Evolutionary conservation across 192 early-diverging fungal genomes (phyloP), one percentile per base, ranked within the genome.

Genomic region (Coemansia biformis): DNA sequence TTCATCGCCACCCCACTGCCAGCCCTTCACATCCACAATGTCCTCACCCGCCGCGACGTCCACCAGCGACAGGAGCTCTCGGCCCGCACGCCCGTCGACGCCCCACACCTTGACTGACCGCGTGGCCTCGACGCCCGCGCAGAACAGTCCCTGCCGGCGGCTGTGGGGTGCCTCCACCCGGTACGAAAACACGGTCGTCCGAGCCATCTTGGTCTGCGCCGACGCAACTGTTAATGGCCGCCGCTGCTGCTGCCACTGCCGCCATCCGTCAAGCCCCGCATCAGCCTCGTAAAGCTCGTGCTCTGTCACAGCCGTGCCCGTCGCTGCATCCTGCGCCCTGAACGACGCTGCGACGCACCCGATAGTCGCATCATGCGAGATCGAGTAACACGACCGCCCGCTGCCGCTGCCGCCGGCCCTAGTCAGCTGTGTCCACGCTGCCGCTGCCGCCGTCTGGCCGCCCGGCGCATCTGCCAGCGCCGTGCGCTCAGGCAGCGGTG

Each of bases 131-230:
- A 64, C 45, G 24, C 53, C 48, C 0, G 68, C 68, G n/a, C 52
- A 58, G n/a, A 72, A 60, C 48, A 72, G 33, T 3, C 43, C 59
- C 38, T 33, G 42, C 5, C 51, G 16, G 39, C 30, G 46, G 10
- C 30, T 14, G 7, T 3, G 2, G 9, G 30, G 26, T 0, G 10
- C 17, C 18, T 26, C 45, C 6, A 17, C 26, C 21, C 15, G 28
- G 22, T 54, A 66, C 19, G 63, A 66, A 35, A 66, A 61, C 24
- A 69, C 31, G 21, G 55, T 39, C 9, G 68, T 55, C 11, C 57
- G 42, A 1, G 68, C 61, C 48, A 47, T 37, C 10, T 50, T 42
- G 14, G 19, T 64, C 48, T 72, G 68, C 28, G 51, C 22, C 28
- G 68, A 72, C 5, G n/a, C 23, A 12, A 58, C 50, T 0, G 54